phyloP scores from a whole-genome alignment of 805 yeast genomes.

The Hanseniaspora nectarophila region DNA sequence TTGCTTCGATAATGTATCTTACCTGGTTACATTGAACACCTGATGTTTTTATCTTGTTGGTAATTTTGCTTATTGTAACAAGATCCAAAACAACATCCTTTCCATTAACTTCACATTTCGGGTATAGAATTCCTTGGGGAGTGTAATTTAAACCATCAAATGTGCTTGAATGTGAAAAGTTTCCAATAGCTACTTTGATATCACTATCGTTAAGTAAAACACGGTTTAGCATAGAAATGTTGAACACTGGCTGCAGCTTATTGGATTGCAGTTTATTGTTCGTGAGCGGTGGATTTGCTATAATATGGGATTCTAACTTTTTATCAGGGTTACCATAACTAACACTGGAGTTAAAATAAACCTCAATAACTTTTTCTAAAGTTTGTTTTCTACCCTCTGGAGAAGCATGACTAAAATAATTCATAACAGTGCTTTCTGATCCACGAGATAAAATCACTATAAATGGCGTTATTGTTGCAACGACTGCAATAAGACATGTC shows the following conservation, averaged over 20 bases:
- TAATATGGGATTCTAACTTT: background rate
- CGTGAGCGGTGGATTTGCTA: background rate
- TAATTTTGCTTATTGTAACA: constrained; percentile 45
- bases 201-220: constrained; percentile 29
- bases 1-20: constrained; percentile 40
- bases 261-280: constrained; percentile 1
- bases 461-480: constrained; percentile 10
- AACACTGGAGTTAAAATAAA: background rate
- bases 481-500: background rate
- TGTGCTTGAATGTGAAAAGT: constrained; percentile 26
- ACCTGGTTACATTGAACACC: constrained; percentile 55
- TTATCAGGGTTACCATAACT: background rate
- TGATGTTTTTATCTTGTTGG: constrained; percentile 45
- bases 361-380: constrained; percentile 13
- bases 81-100: constrained; percentile 46
- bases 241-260: constrained; percentile 21
- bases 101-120: constrained; percentile 40
- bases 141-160: constrained; percentile 53
- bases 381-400: constrained; percentile 22
- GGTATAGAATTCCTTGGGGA: constrained; percentile 42
- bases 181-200: constrained; percentile 30
- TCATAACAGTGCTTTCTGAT: constrained; percentile 23
- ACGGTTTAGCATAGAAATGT: constrained; percentile 24
- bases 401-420: constrained; percentile 25
- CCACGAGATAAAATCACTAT: constrained; percentile 27